Percentiles rank a stretch among this genome's conserved stretches.
Evolutionary conservation across 169 alveolate genomes (phyloP).

Genomic region (Plasmodium malariae): DNA sequence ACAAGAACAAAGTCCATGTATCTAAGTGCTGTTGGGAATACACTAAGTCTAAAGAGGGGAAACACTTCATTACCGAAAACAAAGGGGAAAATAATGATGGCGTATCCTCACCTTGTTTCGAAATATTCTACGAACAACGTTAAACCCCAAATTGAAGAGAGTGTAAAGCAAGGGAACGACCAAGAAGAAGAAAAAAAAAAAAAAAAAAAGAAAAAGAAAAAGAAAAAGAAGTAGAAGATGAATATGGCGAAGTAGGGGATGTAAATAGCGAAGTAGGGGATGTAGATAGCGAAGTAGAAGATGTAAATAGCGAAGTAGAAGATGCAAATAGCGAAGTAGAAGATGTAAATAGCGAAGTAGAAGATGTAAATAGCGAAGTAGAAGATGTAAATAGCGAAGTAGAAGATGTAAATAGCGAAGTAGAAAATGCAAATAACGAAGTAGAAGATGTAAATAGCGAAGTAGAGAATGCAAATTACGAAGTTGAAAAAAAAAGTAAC

Average conservation of each 20-base stretch:
- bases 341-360: background rate
- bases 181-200: background rate
- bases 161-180: background rate
- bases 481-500: background rate
- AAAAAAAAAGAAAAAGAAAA: background rate
- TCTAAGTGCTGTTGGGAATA: background rate
- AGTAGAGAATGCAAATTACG: background rate
- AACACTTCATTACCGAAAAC: background rate
- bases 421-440: background rate
- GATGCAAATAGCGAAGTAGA: background rate
- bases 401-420: conserved; percentile 15
- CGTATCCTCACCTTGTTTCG: background rate
- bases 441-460: background rate
- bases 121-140: background rate
- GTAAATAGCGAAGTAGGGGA: background rate
- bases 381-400: background rate
- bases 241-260: background rate
- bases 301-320: background rate
- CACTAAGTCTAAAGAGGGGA: background rate
- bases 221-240: background rate
- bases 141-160: background rate
- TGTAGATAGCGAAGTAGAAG: conserved; percentile 7
- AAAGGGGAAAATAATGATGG: background rate
- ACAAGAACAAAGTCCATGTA: background rate
- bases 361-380: background rate